Base-by-base conservation (phyloP, 495 filamentous ascomycete species). In the Opeltia flavorubescens region DNA sequence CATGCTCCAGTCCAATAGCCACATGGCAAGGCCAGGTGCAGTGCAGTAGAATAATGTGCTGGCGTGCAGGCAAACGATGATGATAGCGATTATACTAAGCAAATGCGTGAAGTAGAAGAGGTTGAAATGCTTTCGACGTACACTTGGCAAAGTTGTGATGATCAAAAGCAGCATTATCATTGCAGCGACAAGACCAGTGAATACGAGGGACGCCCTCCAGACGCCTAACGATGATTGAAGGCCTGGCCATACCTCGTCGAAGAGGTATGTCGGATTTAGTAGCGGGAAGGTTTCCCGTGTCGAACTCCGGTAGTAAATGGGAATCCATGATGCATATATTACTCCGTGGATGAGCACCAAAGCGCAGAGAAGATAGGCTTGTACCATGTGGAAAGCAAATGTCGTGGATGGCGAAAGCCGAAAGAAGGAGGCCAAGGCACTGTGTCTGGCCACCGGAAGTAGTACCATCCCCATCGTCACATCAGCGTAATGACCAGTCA, bases 1-100 rank as follows among this genome's bases (percentile, higher is more conserved):
- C 59, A 63, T 63, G 11, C 43, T 34, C 60, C 59, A 61, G 26
- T 63, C 60, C 6, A 61, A 43, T 2, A 54, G 11, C 59, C 57
- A 63, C 59, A 63, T 58, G 13, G 49, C 51, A 11, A 63, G 27
- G 1, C 60, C 60, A 2, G 59, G 60, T 25, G 57, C 49, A 13
- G 51, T 58, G 43, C 59, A 61, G 39, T 63, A 63, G 23, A 63
- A 58, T 59, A 63, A 58, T 8, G 59, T 63, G 18, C 59, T 63
- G 4, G 60, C 59, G 31, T 63, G 60, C 4, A 63, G 50, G 40
- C 60, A 63, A 27, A 61, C 50, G 18, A 63, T 36, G 7, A 60
- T 50, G 24, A 63, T 55, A 18, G 53, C 53, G 2, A 61, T 5
- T 15, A 63, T 60, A 17, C 47, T 52, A 1, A 56, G 21, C 1